Base-by-base conservation (phyloP, 129 eudicot genomes). In the Flaveria bidentis region DNA sequence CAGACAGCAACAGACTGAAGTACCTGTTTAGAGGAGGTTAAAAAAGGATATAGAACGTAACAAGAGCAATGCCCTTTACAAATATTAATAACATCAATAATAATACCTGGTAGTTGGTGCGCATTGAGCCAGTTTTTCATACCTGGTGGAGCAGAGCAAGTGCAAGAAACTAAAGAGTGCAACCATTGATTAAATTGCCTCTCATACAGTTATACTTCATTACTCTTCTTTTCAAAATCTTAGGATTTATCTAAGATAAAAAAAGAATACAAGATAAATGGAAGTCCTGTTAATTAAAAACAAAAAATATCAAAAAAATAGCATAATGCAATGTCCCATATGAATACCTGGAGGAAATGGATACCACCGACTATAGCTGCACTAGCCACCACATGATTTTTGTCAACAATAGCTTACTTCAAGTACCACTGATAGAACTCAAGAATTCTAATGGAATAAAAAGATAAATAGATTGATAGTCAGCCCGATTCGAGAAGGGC, bases 1-100 rank as follows among this genome's bases (percentile, higher is more conserved):
- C 98, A 93, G 76, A 93, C 91, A 78, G 97, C 98, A 82, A 97
- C 97, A 84, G 91, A 93, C 25, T 97, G 92, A 25, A 93, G 86
- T 25, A 91, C 98, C 10, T 97, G 98, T 78, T 93, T 90, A 17
- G 98, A 93, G 69, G 98, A 93, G 78, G 91, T 91, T 73, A 93
- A 65, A 93, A 91, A 91, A 70, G 22, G 97, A 79, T 93, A 97
- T 51, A 93, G 78, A 13, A 93, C 97, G 98, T 93, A 53, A 93
- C 98, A 33, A 96, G 98, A 49, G 98, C 50, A 75, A 22, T 30
- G 82, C 83, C 83, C 86, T 86, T 9, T 63, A 20, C 7, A 11
- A 45, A 71, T 7, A 52, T 47, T 58, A 17, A 14, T 3, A 18
- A 1, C 16, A 18, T 0, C 16, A 55, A 39, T 39, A 73, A 39